A percentile compares a stretch with the other conserved stretches of the same genome.
phyloP scores from a whole-genome alignment of 2,329 filamentous ascomycete genomes.

The Beauveria bassiana region DNA sequence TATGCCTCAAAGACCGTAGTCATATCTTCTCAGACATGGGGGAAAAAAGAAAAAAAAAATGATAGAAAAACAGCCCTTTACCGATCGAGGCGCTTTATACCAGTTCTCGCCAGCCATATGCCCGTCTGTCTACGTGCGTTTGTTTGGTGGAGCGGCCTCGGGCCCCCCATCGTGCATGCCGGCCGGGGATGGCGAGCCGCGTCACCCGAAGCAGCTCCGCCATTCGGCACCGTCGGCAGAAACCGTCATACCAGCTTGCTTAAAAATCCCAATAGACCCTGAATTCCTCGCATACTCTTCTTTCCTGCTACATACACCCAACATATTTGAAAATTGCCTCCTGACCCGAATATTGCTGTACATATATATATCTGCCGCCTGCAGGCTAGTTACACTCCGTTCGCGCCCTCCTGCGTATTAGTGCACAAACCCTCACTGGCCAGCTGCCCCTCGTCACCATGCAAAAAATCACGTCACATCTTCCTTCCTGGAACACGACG shows the following conservation, averaged over 20 bases:
- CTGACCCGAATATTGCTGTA: no score
- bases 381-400: neutral
- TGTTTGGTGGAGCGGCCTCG: neutral
- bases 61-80: no score
- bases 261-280: neutral
- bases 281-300: neutral
- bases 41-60: no score
- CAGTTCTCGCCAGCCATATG: no score
- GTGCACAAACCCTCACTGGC: no score
- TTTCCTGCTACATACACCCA: neutral
- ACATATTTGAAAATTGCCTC: neutral
- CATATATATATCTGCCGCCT: neutral
- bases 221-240: neutral
- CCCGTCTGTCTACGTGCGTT: no score
- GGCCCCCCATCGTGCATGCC: neutral
- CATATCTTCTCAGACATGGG: no score
- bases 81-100: no score
- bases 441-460: constrained; percentile 16
- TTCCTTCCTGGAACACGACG: constrained; percentile 45
- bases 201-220: constrained; percentile 3
- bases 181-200: constrained; percentile 1
- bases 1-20: no score
- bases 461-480: constrained; percentile 26
- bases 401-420: no score
- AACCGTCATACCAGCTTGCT: constrained; percentile 7